Conservation (phyloP, 2,329 filamentous ascomycete genomes). For the Lecanicillium sp. region DNA sequence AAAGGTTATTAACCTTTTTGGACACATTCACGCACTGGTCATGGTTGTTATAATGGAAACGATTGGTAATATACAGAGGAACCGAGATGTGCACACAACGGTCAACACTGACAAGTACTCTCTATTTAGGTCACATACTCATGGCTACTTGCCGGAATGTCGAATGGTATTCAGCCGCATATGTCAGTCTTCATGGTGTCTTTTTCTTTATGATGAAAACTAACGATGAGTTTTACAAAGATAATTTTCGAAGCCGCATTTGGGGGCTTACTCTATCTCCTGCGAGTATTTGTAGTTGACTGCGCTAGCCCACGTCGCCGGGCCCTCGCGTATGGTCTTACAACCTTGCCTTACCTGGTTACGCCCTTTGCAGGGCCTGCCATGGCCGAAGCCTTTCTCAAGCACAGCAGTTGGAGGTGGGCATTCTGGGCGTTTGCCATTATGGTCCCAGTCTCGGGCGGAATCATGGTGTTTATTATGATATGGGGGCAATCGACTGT, state of each 20-base stretch:
- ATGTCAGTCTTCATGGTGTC: no score
- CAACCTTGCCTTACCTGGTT: background rate
- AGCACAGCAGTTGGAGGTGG: background rate
- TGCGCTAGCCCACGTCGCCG: background rate
- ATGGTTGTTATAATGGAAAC: background rate
- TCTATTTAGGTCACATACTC: background rate
- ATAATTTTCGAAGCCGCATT: slow-evolving; percentile 1
- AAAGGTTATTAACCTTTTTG: background rate
- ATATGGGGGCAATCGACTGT: background rate
- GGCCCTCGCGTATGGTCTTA: background rate
- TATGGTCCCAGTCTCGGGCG: background rate
- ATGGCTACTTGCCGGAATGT: background rate
- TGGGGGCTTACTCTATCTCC: background rate
- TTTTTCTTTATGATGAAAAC: no score
- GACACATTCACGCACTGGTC: background rate
- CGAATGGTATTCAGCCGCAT: background rate
- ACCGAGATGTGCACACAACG: background rate
- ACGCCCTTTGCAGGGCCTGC: background rate
- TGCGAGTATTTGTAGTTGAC: background rate
- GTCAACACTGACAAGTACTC: background rate
- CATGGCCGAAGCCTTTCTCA: background rate
- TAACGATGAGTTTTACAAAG: no score
- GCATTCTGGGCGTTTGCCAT: background rate
- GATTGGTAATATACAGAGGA: no score
- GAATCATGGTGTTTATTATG: background rate